Evolutionary conservation across 2,329 filamentous ascomycete species (phyloP).

Genomic region (Exophiala phaeomuriformis): DNA sequence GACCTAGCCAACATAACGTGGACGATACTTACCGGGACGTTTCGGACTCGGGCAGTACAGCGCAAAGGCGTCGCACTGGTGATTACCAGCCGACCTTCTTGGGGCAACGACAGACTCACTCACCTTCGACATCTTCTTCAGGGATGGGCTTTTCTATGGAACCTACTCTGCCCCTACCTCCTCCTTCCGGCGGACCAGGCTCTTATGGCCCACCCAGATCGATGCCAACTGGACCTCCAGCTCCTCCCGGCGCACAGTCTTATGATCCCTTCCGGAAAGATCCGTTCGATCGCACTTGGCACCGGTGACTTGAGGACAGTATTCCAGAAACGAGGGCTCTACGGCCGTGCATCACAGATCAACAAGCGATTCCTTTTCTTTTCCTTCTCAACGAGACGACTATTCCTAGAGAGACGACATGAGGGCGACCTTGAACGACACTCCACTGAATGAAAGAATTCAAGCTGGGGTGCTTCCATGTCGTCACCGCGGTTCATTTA

Average conservation of each 20-base stretch:
- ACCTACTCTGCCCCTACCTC: conserved; percentile 17
- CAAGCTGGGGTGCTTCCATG: conserved; percentile 16
- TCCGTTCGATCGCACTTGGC: conserved; percentile 12
- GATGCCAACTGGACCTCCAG: conserved; percentile 15
- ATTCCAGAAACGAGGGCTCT: neutral
- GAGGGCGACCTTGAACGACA: conserved; percentile 24
- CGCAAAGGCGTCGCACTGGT: conserved; percentile 23
- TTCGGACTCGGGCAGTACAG: conserved; percentile 17
- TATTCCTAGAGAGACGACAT: conserved; percentile 23
- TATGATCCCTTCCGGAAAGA: conserved; percentile 25
- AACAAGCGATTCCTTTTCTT: neutral
- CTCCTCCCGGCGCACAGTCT: conserved; percentile 16
- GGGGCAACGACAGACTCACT: conserved; percentile 4
- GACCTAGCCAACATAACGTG: conserved; percentile 8
- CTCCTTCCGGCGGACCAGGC: conserved; percentile 12
- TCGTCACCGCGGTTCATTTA: conserved; percentile 15
- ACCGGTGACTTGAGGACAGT: neutral
- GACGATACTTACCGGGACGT: conserved; percentile 22
- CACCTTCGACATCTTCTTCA: conserved; percentile 14
- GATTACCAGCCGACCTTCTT: conserved; percentile 24
- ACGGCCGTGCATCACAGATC: neutral
- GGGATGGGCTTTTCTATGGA: conserved; percentile 6
- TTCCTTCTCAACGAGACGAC: conserved; percentile 17
- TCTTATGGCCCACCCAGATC: conserved; percentile 12
- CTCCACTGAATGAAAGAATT: conserved; percentile 14